Percentiles rank a stretch among this genome's conserved stretches.
Conservation (phyloP, 441 rosid species). For the Brassica balearica region DNA sequence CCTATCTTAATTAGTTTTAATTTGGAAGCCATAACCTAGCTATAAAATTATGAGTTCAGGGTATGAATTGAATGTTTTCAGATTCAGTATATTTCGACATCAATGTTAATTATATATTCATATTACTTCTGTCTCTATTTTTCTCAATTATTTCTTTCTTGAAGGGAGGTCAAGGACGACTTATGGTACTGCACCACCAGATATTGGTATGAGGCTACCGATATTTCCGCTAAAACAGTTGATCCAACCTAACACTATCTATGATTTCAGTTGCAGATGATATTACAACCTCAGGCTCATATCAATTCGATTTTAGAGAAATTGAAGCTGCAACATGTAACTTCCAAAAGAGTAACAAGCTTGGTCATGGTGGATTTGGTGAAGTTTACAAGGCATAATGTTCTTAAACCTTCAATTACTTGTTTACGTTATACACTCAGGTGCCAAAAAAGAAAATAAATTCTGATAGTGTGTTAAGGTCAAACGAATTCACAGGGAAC, state of each 20-base stretch:
- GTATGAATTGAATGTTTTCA: neutral
- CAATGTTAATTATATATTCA: neutral
- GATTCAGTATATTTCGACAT: neutral
- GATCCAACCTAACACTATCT: neutral
- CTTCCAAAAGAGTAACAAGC: neutral
- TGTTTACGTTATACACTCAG: neutral
- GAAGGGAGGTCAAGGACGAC: constrained; percentile 14
- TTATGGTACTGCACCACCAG: constrained; percentile 14
- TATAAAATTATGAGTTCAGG: neutral
- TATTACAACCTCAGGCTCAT: constrained; percentile 4
- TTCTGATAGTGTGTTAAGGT: neutral
- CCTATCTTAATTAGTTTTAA: neutral
- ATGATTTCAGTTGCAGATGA: constrained; percentile 6
- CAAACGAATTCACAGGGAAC: constrained; percentile 5
- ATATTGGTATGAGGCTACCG: neutral
- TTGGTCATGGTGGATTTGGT: constrained; percentile 13
- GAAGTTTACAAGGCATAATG: constrained; percentile 6
- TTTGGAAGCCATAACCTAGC: neutral
- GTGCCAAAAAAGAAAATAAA: neutral
- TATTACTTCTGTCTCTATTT: neutral
- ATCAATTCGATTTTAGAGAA: constrained; percentile 5
- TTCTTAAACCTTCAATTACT: neutral
- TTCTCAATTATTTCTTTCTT: neutral
- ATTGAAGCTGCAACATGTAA: constrained; percentile 4
- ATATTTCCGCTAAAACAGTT: neutral